Percentiles rank a stretch among this genome's conserved stretches.
These are phyloP conservation scores for Phaeoacremonium minimum DNA, from an alignment of 2,329 filamentous ascomycete genomes.

Conservation along the genomic window DNA sequence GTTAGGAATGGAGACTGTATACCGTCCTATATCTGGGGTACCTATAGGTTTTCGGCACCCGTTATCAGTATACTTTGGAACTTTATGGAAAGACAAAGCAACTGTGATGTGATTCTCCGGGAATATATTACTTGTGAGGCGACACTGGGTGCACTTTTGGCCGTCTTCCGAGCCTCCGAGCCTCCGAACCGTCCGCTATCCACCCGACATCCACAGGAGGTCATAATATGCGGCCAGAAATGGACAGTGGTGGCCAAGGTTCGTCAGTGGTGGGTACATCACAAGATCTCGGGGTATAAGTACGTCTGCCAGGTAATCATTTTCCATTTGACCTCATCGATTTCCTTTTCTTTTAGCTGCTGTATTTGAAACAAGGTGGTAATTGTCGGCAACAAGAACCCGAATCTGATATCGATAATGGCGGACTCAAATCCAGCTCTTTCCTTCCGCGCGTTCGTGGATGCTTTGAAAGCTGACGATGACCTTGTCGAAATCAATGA, in stretches of 20 bases:
- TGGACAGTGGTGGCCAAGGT: background rate
- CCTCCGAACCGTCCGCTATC: background rate
- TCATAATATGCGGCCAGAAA: background rate
- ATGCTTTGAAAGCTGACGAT: slow-evolving; percentile 32
- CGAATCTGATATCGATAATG: too few relatives aligned
- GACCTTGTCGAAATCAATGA: slow-evolving; percentile 40
- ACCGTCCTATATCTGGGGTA: too few relatives aligned
- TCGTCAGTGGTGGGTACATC: background rate
- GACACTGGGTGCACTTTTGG: too few relatives aligned
- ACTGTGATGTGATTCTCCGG: background rate
- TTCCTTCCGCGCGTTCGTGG: slow-evolving; percentile 38
- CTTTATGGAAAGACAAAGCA: background rate
- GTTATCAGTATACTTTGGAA: too few relatives aligned
- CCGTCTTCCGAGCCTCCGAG: background rate
- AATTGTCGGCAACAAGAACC: background rate
- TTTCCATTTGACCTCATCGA: background rate
- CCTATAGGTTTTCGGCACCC: too few relatives aligned
- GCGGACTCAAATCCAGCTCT: background rate
- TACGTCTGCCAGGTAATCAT: slow-evolving; percentile 11
- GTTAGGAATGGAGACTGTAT: background rate
- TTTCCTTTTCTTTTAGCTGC: slow-evolving; percentile 1
- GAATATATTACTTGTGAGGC: background rate
- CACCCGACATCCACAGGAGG: background rate
- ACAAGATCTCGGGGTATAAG: background rate
- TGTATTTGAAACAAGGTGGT: slow-evolving; percentile 14